Conservation (phyloP, 257 asterid species). For the Gentiana dahurica region DNA sequence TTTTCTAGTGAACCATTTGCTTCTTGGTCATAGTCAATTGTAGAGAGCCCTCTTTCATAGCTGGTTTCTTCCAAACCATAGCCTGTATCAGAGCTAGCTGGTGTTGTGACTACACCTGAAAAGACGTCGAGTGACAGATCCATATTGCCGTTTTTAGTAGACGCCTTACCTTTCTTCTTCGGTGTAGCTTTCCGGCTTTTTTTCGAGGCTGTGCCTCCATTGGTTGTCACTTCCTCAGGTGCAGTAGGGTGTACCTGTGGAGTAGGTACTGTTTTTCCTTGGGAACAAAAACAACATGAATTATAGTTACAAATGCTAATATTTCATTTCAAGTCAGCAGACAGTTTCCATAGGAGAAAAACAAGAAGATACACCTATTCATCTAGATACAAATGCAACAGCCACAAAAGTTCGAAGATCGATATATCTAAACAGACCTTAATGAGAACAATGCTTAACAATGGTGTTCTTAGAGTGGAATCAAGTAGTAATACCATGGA, state of each 20-base stretch:
- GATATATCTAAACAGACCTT: too few relatives aligned
- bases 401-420: too few relatives aligned
- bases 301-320: too few relatives aligned
- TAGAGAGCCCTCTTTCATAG: not conserved
- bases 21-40: constrained; percentile 1
- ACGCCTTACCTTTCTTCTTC: not conserved
- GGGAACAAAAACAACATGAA: not conserved
- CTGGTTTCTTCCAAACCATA: not conserved
- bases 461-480: too few relatives aligned
- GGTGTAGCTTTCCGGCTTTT: not conserved
- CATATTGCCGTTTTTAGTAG: not conserved
- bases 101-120: not conserved
- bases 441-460: too few relatives aligned
- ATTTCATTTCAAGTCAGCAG: too few relatives aligned
- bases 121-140: not conserved
- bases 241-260: not conserved
- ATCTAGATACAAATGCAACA: too few relatives aligned
- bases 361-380: too few relatives aligned
- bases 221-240: not conserved
- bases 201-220: not conserved
- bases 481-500: too few relatives aligned
- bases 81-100: not conserved
- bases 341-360: too few relatives aligned
- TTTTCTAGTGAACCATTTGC: not conserved
- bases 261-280: constrained; percentile 5